Conservation (phyloP, 192 early-diverging fungal genomes). For the Jimgerdemannia flammicorona region DNA sequence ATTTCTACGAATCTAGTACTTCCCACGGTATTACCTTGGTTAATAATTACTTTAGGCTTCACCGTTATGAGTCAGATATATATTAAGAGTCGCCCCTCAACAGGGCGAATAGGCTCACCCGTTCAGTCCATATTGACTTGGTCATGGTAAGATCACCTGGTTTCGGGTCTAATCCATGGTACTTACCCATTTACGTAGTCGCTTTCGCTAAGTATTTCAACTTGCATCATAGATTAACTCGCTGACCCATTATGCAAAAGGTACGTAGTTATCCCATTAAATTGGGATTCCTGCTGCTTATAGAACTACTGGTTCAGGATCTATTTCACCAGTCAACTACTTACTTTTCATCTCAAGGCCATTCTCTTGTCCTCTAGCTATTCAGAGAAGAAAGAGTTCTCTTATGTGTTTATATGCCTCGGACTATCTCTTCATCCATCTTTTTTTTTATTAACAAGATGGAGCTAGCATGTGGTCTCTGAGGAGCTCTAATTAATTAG, state of each 20-base stretch:
- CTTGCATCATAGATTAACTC: conserved; percentile 48
- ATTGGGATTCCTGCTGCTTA: conserved; percentile 34
- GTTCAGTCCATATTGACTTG: conserved; percentile 48
- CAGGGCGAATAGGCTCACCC: conserved; percentile 35
- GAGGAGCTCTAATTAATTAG: too few relatives aligned
- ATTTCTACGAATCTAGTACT: conserved; percentile 20
- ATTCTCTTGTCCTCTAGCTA: conserved; percentile 36
- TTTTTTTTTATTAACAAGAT: too few relatives aligned
- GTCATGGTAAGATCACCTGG: conserved; percentile 52
- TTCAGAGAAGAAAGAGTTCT: too few relatives aligned
- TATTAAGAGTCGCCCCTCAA: conserved; percentile 14
- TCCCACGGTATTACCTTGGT: conserved; percentile 5
- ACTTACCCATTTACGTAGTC: conserved; percentile 38
- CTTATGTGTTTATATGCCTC: too few relatives aligned
- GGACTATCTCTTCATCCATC: too few relatives aligned
- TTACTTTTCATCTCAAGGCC: conserved; percentile 23
- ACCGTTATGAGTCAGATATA: conserved; percentile 16
- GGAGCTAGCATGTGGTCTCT: too few relatives aligned
- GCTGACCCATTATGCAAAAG: conserved; percentile 44
- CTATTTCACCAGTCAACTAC: conserved; percentile 44
- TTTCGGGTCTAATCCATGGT: conserved; percentile 52
- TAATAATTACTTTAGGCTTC: conserved; percentile 14
- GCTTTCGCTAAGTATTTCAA: conserved; percentile 38
- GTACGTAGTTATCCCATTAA: conserved; percentile 35
- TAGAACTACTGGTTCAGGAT: conserved; percentile 49